Evolutionary conservation across 495 filamentous ascomycete genomes (phyloP), one percentile per base, ranked within the genome.

Genomic region (Ramalina intermedia): DNA sequence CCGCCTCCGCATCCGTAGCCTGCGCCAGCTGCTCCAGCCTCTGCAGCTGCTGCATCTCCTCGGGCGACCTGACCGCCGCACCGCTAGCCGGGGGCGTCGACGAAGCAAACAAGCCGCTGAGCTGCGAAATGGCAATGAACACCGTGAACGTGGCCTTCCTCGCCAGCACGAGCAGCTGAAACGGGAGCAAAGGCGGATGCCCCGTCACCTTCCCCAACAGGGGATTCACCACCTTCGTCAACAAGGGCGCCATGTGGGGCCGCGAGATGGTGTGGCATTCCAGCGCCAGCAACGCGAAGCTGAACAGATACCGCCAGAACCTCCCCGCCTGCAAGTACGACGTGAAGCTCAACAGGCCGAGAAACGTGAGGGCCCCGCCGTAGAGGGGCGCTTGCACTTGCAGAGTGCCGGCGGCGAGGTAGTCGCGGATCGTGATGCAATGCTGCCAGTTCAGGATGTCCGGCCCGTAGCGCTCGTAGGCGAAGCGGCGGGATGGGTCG

Each of bases 391-490:
- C 8, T 79, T 47, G 6, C 67, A 63, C 53, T 66, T 65, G 42
- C 33, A 78, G 68, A 21, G 81, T 56, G 41, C 87, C 89, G 29
- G 69, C 65, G 38, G 71, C 56, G n/a, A 93, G 61, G 57, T 75
- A 94, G 50, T 94, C 90, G 20, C 75, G 73, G 43, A 84, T 66
- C 1, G 84, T 90, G 46, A 71, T 69, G 66, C 79, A 81, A 40
- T 82, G 69, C 45, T 75, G 70, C 79, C 85, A 90, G 21, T 60
- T 58, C 8, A 80, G 55, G n/a, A 87, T 71, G 17, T 82, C 78
- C 0, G 85, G 79, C 0, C 91, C 91, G 64, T 94, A 94, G 12
- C 89, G 78, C 55, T 96, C 88, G 63, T 98, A 98, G 3, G 87
- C 91, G 61, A 89, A 94, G 41, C 89, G 78, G 64, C 78, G 82